Conservation (phyloP, 164 flowering plant genomes). For the Euptelea pleiosperma region DNA sequence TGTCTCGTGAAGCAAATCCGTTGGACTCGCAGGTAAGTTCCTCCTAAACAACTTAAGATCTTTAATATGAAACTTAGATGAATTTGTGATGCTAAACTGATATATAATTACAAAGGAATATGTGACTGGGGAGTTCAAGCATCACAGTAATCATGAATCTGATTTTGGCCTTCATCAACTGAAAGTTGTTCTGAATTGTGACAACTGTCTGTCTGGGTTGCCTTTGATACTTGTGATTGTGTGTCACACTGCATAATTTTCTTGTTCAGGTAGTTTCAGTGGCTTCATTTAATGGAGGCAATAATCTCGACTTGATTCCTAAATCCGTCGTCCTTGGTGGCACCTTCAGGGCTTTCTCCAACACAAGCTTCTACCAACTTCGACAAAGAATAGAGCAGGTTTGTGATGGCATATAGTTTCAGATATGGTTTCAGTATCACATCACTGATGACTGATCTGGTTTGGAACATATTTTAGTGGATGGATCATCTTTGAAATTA, state of each 20-base stretch:
- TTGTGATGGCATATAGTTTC: not conserved
- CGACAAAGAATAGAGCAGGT: conserved; percentile 69
- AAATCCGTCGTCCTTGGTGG: conserved; percentile 64
- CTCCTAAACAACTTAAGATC: not conserved
- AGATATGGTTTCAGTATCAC: too few relatives aligned
- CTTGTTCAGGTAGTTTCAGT: conserved; percentile 79
- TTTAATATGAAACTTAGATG: too few relatives aligned
- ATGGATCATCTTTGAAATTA: too few relatives aligned
- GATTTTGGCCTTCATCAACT: too few relatives aligned
- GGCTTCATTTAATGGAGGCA: conserved; percentile 59
- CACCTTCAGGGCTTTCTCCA: conserved; percentile 86
- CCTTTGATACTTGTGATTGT: not conserved
- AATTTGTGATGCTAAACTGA: too few relatives aligned
- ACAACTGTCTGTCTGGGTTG: not conserved
- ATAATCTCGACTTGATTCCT: conserved; percentile 41
- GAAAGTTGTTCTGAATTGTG: too few relatives aligned
- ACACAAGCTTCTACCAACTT: conserved; percentile 49
- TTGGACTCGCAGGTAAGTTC: conserved; percentile 68
- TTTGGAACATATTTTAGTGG: too few relatives aligned
- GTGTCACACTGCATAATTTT: not conserved
- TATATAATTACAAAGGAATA: too few relatives aligned
- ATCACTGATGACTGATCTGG: too few relatives aligned
- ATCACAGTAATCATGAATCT: too few relatives aligned
- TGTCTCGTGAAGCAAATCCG: conserved; percentile 87
- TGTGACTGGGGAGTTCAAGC: too few relatives aligned